A percentile compares a stretch with the other conserved stretches of the same genome.
phyloP scores from a whole-genome alignment of 345 rosid species.

The Nasturtium officinale region DNA sequence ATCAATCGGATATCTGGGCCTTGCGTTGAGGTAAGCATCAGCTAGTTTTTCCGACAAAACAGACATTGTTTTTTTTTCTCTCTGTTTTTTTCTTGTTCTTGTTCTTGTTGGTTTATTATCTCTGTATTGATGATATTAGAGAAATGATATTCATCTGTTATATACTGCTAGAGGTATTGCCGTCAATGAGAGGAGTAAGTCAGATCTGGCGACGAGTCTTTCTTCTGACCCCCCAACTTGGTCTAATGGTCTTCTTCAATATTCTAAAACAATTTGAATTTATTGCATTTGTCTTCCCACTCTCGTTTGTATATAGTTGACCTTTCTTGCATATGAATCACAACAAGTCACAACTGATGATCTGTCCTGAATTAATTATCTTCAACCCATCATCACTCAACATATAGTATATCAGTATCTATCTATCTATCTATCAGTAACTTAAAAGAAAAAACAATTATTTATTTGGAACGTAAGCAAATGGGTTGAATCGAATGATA shows the following conservation, averaged over 20 bases:
- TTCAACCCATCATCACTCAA: background rate
- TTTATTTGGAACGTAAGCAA: too few species aligned
- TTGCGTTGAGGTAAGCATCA: slow-evolving; percentile 53
- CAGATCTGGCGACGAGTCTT: slow-evolving; percentile 30
- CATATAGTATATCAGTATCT: too few species aligned
- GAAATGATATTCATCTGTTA: slow-evolving; percentile 5
- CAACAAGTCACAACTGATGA: background rate
- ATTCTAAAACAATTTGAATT: slow-evolving; percentile 2
- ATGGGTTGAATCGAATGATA: too few species aligned
- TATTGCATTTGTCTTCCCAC: background rate
- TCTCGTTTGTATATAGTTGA: slow-evolving; percentile 21
- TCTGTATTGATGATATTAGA: background rate
- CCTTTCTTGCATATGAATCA: slow-evolving; percentile 19
- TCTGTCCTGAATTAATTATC: background rate
- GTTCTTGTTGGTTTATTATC: background rate
- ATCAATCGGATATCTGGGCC: slow-evolving; percentile 57
- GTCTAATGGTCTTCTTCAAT: slow-evolving; percentile 15
- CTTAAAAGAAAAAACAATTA: too few species aligned
- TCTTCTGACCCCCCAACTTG: background rate
- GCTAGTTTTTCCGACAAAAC: slow-evolving; percentile 65
- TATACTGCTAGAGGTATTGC: background rate
- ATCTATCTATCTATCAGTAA: background rate
- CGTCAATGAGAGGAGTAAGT: slow-evolving; percentile 16
- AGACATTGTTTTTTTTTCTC: slow-evolving; percentile 39
- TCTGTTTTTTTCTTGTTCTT: background rate